A percentile compares a stretch with the other conserved stretches of the same genome.
These are phyloP conservation scores for Rhodomyrtus psidioides DNA, from an alignment of 441 rosid genomes.

Conservation along the genomic window DNA sequence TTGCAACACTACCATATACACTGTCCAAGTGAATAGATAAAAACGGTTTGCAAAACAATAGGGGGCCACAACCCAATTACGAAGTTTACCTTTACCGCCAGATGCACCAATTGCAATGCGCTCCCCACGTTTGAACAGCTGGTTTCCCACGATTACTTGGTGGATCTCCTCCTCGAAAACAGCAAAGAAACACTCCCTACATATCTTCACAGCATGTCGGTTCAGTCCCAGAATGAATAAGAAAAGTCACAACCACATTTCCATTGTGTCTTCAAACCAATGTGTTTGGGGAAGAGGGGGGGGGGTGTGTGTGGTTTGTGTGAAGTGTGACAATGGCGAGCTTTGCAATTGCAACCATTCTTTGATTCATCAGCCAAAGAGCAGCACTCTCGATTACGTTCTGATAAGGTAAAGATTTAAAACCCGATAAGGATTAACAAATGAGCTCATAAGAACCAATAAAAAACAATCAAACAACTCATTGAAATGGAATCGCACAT, in stretches of 20 bases:
- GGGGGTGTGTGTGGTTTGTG: neutral
- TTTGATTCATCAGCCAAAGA: neutral
- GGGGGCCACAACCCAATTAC: neutral
- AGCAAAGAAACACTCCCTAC: slow-evolving; percentile 77
- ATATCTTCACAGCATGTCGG: slow-evolving; percentile 34
- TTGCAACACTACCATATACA: neutral
- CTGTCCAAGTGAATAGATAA: neutral
- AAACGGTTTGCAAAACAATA: neutral
- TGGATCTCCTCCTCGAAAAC: slow-evolving; percentile 93
- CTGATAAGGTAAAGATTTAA: neutral
- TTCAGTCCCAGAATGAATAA: neutral
- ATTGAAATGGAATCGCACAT: neutral
- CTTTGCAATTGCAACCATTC: neutral
- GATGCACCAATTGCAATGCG: slow-evolving; percentile 87
- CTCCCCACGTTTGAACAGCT: slow-evolving; percentile 65
- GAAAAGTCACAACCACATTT: neutral
- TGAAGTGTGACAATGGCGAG: neutral
- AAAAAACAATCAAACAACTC: neutral
- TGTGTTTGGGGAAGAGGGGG: neutral
- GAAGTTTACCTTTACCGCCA: slow-evolving; percentile 73
- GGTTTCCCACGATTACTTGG: slow-evolving; percentile 49
- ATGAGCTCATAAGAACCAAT: neutral
- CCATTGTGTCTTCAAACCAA: neutral
- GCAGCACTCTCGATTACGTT: neutral
- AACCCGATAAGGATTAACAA: neutral